phyloP scores from a whole-genome alignment of 139 green algal species.

The Monoraphidium neglectum region DNA sequence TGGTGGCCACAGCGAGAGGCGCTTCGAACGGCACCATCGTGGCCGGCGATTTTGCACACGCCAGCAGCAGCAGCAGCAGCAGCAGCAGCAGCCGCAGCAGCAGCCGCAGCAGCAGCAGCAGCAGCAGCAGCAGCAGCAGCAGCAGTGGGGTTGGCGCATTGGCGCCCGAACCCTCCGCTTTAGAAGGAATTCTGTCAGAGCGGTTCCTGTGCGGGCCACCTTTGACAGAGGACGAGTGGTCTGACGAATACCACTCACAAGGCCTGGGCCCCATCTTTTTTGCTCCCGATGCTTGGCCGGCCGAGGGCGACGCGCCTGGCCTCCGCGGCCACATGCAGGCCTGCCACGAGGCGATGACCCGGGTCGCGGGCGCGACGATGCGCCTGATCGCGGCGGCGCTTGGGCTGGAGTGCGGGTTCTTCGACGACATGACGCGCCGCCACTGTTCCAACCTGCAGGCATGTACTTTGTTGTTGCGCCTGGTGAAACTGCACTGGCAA shows the following conservation, averaged over 20 bases:
- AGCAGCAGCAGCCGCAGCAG: too few relatives aligned
- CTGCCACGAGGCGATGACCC: conserved; percentile 8
- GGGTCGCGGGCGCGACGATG: conserved; percentile 12
- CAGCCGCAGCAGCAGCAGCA: background rate
- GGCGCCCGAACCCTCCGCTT: conserved; percentile 12
- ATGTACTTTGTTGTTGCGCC: background rate
- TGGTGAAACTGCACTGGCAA: background rate
- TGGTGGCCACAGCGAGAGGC: too few relatives aligned
- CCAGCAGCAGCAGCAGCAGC: too few relatives aligned
- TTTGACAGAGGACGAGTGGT: background rate
- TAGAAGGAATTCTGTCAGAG: conserved; percentile 36
- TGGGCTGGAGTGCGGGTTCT: conserved; percentile 4
- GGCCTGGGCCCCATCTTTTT: conserved; percentile 37
- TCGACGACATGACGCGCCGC: background rate
- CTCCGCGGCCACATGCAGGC: conserved; percentile 26
- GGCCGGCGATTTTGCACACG: background rate
- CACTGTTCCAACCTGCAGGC: conserved; percentile 38
- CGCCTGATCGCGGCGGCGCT: conserved; percentile 33
- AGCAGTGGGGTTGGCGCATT: background rate
- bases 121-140: conserved; percentile 13
- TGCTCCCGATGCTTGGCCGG: conserved; percentile 23
- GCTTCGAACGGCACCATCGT: too few relatives aligned
- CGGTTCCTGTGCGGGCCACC: conserved; percentile 34
- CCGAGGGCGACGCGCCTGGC: background rate
- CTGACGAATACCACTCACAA: conserved; percentile 17